phyloP scores from a whole-genome alignment of 176 grass and related monocot genomes.

The Guadua angustifolia region DNA sequence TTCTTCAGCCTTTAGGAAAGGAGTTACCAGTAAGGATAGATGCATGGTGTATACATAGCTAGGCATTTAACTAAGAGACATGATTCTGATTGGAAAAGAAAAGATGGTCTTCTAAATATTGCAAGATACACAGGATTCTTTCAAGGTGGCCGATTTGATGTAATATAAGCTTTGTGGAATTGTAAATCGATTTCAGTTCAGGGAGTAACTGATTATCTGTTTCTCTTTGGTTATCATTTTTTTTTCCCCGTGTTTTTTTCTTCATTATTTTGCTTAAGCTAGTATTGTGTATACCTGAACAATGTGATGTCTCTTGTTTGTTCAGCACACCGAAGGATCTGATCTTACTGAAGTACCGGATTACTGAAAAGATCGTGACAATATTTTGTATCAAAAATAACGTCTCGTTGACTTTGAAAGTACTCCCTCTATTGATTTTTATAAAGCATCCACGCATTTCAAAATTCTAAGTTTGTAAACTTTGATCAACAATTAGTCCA shows the following conservation, averaged over 20 bases:
- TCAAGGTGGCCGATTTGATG: slow-evolving; percentile 30
- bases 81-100: neutral
- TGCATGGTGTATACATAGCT: slow-evolving; percentile 3
- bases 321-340: neutral
- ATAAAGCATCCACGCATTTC: too few relatives aligned
- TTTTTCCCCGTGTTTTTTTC: neutral
- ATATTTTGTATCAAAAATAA: neutral
- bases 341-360: neutral
- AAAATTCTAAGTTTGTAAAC: too few relatives aligned
- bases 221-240: neutral
- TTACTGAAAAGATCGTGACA: neutral
- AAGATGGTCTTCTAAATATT: neutral
- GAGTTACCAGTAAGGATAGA: slow-evolving; percentile 4
- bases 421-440: neutral
- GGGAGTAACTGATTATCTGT: neutral
- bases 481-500: too few relatives aligned
- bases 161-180: slow-evolving; percentile 11
- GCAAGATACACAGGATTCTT: slow-evolving; percentile 44
- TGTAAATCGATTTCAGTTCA: slow-evolving; percentile 3
- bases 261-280: neutral
- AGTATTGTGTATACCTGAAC: neutral
- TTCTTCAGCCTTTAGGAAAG: too few relatives aligned
- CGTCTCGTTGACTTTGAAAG: neutral
- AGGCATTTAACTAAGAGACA: neutral
- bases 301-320: neutral